phyloP scores from a whole-genome alignment of 306 rosid genomes.

The Arachis stenosperma region DNA sequence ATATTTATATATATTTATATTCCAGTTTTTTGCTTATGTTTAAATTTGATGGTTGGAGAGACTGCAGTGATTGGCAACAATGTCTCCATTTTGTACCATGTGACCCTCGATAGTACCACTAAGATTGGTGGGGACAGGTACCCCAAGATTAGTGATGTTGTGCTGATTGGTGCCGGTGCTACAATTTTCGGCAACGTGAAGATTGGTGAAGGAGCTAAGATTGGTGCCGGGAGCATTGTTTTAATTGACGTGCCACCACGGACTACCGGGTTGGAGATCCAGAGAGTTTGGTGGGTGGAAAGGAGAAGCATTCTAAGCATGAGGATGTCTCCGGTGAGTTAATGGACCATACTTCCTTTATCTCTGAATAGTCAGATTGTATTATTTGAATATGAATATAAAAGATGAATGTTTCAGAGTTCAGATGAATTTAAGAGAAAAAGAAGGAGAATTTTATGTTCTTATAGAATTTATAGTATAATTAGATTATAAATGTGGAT shows the following conservation, averaged over 20 bases:
- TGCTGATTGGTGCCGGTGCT: slow-evolving; percentile 92
- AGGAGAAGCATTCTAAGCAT: slow-evolving; percentile 71
- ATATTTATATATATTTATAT: too few relatives aligned
- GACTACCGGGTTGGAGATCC: slow-evolving; percentile 84
- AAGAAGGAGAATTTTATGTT: not conserved
- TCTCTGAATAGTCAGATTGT: slow-evolving; percentile 92
- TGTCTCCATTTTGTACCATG: slow-evolving; percentile 92
- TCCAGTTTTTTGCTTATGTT: too few relatives aligned
- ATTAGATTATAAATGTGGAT: not conserved
- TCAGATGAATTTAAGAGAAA: slow-evolving; percentile 1
- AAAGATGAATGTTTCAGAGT: not conserved
- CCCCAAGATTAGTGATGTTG: slow-evolving; percentile 92
- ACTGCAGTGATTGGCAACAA: slow-evolving; percentile 93
- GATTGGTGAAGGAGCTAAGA: slow-evolving; percentile 91
- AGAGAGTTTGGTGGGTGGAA: slow-evolving; percentile 90
- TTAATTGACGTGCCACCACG: slow-evolving; percentile 41
- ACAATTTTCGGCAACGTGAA: slow-evolving; percentile 80
- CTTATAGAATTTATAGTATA: not conserved
- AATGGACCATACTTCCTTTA: slow-evolving; percentile 94
- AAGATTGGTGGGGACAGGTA: slow-evolving; percentile 87
- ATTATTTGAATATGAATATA: slow-evolving; percentile 47
- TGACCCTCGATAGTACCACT: slow-evolving; percentile 93
- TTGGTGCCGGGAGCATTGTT: slow-evolving; percentile 77
- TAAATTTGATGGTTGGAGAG: not conserved
- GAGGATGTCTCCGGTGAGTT: slow-evolving; percentile 92